A percentile compares a stretch with the other conserved stretches of the same genome.
Conservation (phyloP, 2,329 filamentous ascomycete species). For the Samsoniella hepiali region DNA sequence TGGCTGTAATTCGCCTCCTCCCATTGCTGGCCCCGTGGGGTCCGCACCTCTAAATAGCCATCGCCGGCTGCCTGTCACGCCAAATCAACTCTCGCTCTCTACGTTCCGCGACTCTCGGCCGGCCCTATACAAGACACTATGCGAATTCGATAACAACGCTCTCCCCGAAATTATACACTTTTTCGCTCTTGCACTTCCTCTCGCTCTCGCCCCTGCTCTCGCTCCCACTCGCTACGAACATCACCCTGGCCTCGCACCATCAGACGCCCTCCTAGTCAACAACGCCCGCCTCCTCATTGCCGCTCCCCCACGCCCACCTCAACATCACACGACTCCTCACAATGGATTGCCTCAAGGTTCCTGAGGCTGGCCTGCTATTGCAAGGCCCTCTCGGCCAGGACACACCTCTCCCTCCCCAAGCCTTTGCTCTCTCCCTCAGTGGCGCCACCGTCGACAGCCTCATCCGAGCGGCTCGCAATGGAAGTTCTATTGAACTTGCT, state of each 20-base stretch:
- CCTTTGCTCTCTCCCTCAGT: constrained; percentile 56
- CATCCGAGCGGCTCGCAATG: constrained; percentile 57
- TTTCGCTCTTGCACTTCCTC: neutral
- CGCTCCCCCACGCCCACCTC: neutral
- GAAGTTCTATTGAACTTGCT: constrained; percentile 54
- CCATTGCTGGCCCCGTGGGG: constrained; percentile 21
- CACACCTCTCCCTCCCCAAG: constrained; percentile 49
- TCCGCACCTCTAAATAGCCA: constrained; percentile 16
- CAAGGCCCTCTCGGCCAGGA: constrained; percentile 46
- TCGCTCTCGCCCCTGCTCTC: neutral
- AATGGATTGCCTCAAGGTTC: constrained; percentile 55
- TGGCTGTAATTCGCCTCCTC: constrained; percentile 15
- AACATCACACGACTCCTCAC: constrained; percentile 21
- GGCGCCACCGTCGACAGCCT: constrained; percentile 59
- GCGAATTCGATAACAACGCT: neutral
- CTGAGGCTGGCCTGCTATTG: constrained; percentile 56
- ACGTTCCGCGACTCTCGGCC: constrained; percentile 10
- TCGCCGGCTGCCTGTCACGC: constrained; percentile 15
- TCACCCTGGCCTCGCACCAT: neutral
- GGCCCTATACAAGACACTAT: constrained; percentile 12
- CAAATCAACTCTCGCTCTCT: neutral
- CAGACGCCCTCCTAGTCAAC: neutral
- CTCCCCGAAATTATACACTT: neutral
- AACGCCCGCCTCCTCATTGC: constrained; percentile 13
- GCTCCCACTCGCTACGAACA: neutral